phyloP scores from a whole-genome alignment of 116 monocot species.

The Trichopus zeylanicus region DNA sequence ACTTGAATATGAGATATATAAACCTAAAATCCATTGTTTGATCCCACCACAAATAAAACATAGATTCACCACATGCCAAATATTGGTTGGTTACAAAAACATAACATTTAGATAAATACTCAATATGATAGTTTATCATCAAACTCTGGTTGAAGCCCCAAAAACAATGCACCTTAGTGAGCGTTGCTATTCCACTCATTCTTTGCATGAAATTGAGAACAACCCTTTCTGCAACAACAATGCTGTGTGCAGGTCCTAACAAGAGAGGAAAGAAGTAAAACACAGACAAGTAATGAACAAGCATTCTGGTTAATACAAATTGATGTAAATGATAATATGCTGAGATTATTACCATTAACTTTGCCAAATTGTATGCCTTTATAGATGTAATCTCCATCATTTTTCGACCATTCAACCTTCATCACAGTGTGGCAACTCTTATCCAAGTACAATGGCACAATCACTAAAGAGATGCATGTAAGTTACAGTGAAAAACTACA shows the following conservation, averaged over 20 bases:
- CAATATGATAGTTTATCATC: too few species aligned
- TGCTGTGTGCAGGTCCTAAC: conserved; percentile 70
- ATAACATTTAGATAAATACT: too few species aligned
- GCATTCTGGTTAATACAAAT: neutral
- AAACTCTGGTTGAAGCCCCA: neutral
- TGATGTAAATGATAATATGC: conserved; percentile 4
- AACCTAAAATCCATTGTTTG: too few species aligned
- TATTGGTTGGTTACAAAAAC: too few species aligned
- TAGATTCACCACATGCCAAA: too few species aligned
- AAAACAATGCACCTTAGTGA: conserved; percentile 67
- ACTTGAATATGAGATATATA: too few species aligned
- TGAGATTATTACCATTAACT: conserved; percentile 56
- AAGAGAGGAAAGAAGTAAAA: conserved; percentile 8
- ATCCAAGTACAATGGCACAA: neutral
- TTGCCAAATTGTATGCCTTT: conserved; percentile 89
- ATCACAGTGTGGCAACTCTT: neutral
- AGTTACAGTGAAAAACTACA: conserved; percentile 8
- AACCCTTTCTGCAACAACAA: conserved; percentile 93
- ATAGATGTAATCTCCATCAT: conserved; percentile 58
- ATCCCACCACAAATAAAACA: too few species aligned
- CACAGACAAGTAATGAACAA: too few species aligned
- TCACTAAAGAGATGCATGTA: neutral
- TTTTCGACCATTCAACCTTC: conserved; percentile 78
- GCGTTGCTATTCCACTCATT: conserved; percentile 99
- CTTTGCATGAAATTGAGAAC: conserved; percentile 99